Percentiles rank a stretch among this genome's conserved stretches.
Conservation (phyloP, 169 alveolate genomes). For the Plasmodium reichenowi region DNA sequence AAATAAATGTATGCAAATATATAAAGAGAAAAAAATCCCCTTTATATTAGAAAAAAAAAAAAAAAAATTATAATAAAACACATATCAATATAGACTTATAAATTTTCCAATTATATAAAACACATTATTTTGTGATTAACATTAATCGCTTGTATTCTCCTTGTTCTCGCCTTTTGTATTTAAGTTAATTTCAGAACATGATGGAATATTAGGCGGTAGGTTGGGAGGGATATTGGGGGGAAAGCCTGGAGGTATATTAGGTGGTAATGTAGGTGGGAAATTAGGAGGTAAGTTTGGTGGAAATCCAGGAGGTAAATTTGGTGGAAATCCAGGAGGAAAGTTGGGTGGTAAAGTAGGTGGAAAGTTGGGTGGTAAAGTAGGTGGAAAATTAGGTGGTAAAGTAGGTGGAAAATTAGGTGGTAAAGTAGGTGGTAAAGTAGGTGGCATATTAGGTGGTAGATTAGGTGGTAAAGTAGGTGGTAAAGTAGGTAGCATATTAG, state of each 20-base stretch:
- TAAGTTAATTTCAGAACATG: constrained; percentile 16
- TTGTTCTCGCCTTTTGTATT: constrained; percentile 8
- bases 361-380: constrained; percentile 19
- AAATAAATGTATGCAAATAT: too few relatives aligned
- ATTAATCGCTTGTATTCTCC: constrained; percentile 1
- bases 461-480: constrained; percentile 69
- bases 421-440: constrained; percentile 55
- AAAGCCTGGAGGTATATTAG: constrained; percentile 45
- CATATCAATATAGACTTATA: too few relatives aligned
- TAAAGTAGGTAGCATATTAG: constrained; percentile 62
- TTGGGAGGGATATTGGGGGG: constrained; percentile 58
- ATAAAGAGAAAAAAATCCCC: too few relatives aligned
- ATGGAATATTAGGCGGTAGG: constrained; percentile 57
- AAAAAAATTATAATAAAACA: too few relatives aligned
- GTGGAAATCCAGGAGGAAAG: constrained; percentile 73
- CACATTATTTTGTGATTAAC: background rate
- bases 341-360: constrained; percentile 43
- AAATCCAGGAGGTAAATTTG: constrained; percentile 17
- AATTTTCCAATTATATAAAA: background rate
- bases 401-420: constrained; percentile 36
- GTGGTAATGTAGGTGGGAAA: constrained; percentile 55
- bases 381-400: constrained; percentile 53
- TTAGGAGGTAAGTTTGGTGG: constrained; percentile 62
- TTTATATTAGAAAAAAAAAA: too few relatives aligned
- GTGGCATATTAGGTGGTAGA: constrained; percentile 80